Base-by-base conservation (phyloP, 2,329 filamentous ascomycete species). In the Exophiala aquamarina region DNA sequence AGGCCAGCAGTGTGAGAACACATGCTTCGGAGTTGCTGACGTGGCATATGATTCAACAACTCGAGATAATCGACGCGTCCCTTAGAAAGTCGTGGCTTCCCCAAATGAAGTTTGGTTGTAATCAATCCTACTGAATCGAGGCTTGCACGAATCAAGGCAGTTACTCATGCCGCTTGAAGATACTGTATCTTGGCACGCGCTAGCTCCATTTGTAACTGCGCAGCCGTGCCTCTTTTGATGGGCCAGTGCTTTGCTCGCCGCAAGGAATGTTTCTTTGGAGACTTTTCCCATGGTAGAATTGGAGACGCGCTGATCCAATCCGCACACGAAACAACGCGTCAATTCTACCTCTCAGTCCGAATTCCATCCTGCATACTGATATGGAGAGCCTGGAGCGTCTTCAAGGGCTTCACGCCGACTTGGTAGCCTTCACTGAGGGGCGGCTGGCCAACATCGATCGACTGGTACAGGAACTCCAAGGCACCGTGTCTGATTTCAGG, bases 401-500 rank as follows among this genome's bases (percentile, higher is more conserved):
- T 62, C 84, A 91, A 72, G 84, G 82, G 67, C 82, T 98, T 60
- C 88, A 95, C 68, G 82, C 87, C 66, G 90, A 95, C 71, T 82
- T 98, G 53, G 75, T 86, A 59, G 83, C 86, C 47, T 77, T 93
- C 59, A 81, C 82, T 55, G 84, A 93, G 61, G 81, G 82, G 47
- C 81, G 85, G 20, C 69, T 89, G 41, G 77, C 84, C 23, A 82
- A 84, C 52, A 71, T 88, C 31, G 84, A 92, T 52, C 82, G 89
- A 56, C 75, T 86, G 48, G 78, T 82, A 59, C 63, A 71, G 41
- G 78, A 81, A 63, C 75, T 97, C 38, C 83, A 87, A 60, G 71
- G 72, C 41, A 80, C 86, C 59, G 74, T 84, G 40, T 74, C 81
- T 45, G 82, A 83, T 46, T 86, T 94, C 63, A 78, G 77, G 64